Percentiles rank a stretch among this genome's conserved stretches.
Conservation (phyloP, 129 eudicot genomes). For the Chrysanthemum lavandulifolium region DNA sequence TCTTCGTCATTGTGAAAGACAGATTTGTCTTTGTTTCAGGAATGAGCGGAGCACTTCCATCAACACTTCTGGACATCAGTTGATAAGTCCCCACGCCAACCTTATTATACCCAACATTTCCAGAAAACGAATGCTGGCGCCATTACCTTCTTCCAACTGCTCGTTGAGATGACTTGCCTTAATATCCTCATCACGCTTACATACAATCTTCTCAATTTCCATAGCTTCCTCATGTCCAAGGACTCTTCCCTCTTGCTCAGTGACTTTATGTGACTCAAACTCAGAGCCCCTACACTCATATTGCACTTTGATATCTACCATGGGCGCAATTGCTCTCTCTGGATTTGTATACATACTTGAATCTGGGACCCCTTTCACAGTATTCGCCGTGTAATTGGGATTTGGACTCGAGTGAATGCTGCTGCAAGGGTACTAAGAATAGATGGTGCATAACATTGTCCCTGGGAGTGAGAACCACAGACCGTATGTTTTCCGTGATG, state of each 20-base stretch:
- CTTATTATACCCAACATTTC: background rate
- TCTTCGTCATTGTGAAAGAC: conserved; percentile 20
- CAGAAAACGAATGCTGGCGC: conserved; percentile 5
- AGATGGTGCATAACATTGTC: conserved; percentile 11
- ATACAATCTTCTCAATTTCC: conserved; percentile 10
- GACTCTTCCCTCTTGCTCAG: conserved; percentile 20
- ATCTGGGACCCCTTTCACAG: conserved; percentile 21
- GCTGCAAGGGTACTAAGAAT: conserved; percentile 16
- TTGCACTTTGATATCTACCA: conserved; percentile 26
- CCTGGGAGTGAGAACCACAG: conserved; percentile 28
- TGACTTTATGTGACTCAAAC: conserved; percentile 8
- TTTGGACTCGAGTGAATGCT: conserved; percentile 16
- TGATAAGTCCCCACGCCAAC: conserved; percentile 17
- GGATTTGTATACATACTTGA: conserved; percentile 27
- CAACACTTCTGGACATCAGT: conserved; percentile 12
- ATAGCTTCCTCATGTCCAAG: conserved; percentile 19
- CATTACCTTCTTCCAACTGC: conserved; percentile 23
- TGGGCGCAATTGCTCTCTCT: conserved; percentile 23
- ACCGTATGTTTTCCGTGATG: conserved; percentile 17
- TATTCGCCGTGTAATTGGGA: conserved; percentile 14
- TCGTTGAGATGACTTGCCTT: conserved; percentile 11
- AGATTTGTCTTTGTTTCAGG: conserved; percentile 20
- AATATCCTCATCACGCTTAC: conserved; percentile 8
- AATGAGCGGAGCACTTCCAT: conserved; percentile 6
- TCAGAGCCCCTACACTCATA: conserved; percentile 29